phyloP scores from a whole-genome alignment of 2,329 filamentous ascomycete species.

The Colletotrichum cordylinicola region DNA sequence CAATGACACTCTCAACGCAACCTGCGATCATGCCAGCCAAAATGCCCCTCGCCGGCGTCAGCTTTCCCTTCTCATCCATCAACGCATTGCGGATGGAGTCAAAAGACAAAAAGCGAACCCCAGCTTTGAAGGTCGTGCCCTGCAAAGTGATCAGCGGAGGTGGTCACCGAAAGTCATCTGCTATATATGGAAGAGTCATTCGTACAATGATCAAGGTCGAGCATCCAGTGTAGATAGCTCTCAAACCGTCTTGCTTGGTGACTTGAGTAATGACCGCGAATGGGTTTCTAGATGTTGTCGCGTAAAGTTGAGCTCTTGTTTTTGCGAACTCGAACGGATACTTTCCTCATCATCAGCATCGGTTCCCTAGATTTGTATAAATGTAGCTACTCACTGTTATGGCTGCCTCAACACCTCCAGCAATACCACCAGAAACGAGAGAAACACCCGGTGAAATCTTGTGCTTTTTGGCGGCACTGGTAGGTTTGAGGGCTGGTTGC shows the following conservation, averaged over 20 bases:
- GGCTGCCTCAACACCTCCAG: slow-evolving; percentile 58
- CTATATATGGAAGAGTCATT: not conserved
- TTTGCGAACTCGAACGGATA: slow-evolving; percentile 75
- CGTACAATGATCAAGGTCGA: slow-evolving; percentile 57
- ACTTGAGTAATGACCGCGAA: slow-evolving; percentile 61
- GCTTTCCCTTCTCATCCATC: slow-evolving; percentile 60
- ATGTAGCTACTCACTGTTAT: slow-evolving; percentile 41
- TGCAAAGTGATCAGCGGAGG: not conserved
- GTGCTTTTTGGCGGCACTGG: slow-evolving; percentile 15
- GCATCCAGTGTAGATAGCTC: slow-evolving; percentile 68
- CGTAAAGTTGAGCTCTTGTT: slow-evolving; percentile 63
- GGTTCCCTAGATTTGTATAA: not conserved
- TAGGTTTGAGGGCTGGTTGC: not conserved
- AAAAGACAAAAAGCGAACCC: slow-evolving; percentile 70
- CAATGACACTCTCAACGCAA: slow-evolving; percentile 65
- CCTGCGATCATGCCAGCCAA: slow-evolving; percentile 69
- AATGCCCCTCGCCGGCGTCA: slow-evolving; percentile 63
- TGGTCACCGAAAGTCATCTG: not conserved
- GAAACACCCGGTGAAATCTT: slow-evolving; percentile 47
- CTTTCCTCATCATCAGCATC: slow-evolving; percentile 26
- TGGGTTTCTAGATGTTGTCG: slow-evolving; percentile 54
- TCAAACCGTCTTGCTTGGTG: slow-evolving; percentile 59
- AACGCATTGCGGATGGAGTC: slow-evolving; percentile 66
- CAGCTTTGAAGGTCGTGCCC: slow-evolving; percentile 69
- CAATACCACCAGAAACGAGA: slow-evolving; percentile 54